Base-by-base conservation (phyloP, 352 stramenopile genomes). In the Phytophthora brassicae region DNA sequence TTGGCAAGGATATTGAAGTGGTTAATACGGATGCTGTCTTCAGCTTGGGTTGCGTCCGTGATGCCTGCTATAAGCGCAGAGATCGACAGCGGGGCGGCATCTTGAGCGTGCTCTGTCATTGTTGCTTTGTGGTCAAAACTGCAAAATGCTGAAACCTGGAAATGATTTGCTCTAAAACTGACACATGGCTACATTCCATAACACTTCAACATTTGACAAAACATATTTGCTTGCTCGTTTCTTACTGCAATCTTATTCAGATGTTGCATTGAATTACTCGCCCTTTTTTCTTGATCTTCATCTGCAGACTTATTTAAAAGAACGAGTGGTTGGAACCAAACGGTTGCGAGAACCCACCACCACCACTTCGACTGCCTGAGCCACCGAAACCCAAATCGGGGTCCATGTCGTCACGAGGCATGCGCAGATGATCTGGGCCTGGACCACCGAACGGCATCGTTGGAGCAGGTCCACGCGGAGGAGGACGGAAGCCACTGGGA, bases 341-440 rank as follows among this genome's bases (percentile, higher is more conserved):
- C 0, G 82, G 83, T 17, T 71, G 75, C 14, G 66, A 67, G 13
- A 79, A 79, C 0, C 69, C 68, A 1, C 77, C 68, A 4, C 78
- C 65, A 44, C 74, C 55, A 42, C 65, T n/a, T n/a, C n/a, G 56
- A 22, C 53, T 57, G 17, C 56, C 56, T 41, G 33, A 70, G 0
- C 67, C 61, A 13, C 53, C 66, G 12, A 69, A 76, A 3, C 56
- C 71, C 35, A 88, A 89, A 1, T 68, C 64, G 62, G 72, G 68
- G 38, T 81, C 79, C 66, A 86, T 70, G 19, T 81, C 68, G 44
- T 92, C 83, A 22, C 67, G 64, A 23, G 86, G 86, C 80, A 94
- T 93, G 9, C 81, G 84, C 55, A 94, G 43, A 52, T 94, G 86
- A 35, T 94, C 86, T 16, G 86, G 86, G 16, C 86, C 88, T 17